Evolutionary conservation across 164 flowering plant species (phyloP).

Genomic region (Vitis cinerea): DNA sequence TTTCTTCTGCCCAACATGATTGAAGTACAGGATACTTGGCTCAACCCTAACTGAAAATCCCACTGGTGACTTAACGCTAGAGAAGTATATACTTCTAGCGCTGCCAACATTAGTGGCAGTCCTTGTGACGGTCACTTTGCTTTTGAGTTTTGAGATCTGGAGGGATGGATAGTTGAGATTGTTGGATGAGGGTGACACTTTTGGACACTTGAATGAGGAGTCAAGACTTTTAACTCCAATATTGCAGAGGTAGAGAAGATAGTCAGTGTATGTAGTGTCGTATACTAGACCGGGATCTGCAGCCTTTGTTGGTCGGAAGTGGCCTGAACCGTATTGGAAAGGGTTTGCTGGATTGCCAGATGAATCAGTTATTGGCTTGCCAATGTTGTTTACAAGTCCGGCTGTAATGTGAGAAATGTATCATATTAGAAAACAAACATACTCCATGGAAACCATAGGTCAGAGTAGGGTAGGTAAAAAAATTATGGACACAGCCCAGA

Average conservation of each 20-base stretch:
- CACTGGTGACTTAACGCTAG: conserved; percentile 40
- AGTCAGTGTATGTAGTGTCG: conserved; percentile 71
- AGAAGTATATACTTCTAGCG: conserved; percentile 39
- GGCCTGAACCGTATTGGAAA: conserved; percentile 81
- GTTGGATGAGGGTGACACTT: conserved; percentile 23
- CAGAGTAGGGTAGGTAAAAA: too few species aligned
- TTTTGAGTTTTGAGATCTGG: conserved; percentile 52
- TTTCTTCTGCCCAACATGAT: conserved; percentile 49
- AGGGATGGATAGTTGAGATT: conserved; percentile 81
- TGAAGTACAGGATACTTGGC: conserved; percentile 48
- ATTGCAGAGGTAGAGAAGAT: conserved; percentile 63
- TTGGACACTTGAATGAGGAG: conserved; percentile 51
- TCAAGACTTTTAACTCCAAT: conserved; percentile 23
- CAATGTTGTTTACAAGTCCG: conserved; percentile 42
- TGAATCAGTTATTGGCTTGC: conserved; percentile 41
- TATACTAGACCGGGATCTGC: conserved; percentile 91
- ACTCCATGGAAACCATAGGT: too few species aligned
- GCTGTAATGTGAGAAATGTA: conserved; percentile 36
- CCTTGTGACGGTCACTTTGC: conserved; percentile 45
- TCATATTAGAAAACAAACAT: neutral
- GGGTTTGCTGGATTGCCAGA: conserved; percentile 51
- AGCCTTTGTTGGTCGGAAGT: conserved; percentile 60
- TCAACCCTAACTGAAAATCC: conserved; percentile 49
- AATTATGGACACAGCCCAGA: too few species aligned
- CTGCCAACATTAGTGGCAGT: conserved; percentile 77